phyloP scores from a whole-genome alignment of 1,284 basidiomycete genomes.

The Ceratobasidium sp. region DNA sequence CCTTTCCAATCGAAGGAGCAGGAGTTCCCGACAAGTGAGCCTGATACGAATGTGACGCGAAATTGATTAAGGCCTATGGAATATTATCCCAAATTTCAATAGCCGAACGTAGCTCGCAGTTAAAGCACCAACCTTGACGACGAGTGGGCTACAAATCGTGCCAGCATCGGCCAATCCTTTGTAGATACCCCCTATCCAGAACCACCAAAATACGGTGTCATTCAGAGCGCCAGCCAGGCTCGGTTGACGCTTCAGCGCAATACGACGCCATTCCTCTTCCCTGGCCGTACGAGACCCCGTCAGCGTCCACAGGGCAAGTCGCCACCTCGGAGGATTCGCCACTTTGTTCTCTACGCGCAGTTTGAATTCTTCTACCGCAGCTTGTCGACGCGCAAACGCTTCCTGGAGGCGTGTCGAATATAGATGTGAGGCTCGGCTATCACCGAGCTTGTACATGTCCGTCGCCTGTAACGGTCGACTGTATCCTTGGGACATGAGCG shows the following conservation, averaged over 20 bases:
- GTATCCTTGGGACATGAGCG: slow-evolving; percentile 33
- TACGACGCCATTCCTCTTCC: slow-evolving; percentile 74
- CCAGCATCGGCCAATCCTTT: slow-evolving; percentile 82
- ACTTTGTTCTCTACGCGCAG: slow-evolving; percentile 3
- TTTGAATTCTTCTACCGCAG: slow-evolving; percentile 1
- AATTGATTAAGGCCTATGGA: slow-evolving; percentile 78
- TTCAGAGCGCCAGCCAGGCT: slow-evolving; percentile 83
- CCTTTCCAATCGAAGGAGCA: slow-evolving; percentile 74
- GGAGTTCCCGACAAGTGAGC: slow-evolving; percentile 64
- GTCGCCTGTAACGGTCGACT: slow-evolving; percentile 27
- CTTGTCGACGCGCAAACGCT: slow-evolving; percentile 1
- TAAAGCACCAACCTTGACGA: slow-evolving; percentile 71
- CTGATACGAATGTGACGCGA: slow-evolving; percentile 74
- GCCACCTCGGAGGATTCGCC: slow-evolving; percentile 11
- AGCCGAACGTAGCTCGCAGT: neutral
- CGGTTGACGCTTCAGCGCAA: slow-evolving; percentile 72
- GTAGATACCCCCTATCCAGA: slow-evolving; percentile 84
- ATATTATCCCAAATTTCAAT: neutral
- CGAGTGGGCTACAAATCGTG: slow-evolving; percentile 79
- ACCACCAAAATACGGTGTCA: slow-evolving; percentile 84
- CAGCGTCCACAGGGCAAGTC: slow-evolving; percentile 12
- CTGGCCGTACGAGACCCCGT: slow-evolving; percentile 6
- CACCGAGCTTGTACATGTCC: slow-evolving; percentile 24
- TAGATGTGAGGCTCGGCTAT: neutral
- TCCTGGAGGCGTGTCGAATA: slow-evolving; percentile 14